Evolutionary conservation across 495 filamentous ascomycete species (phyloP), one percentile per base, ranked within the genome.

Genomic region (Hypoxylon lenormandii): DNA sequence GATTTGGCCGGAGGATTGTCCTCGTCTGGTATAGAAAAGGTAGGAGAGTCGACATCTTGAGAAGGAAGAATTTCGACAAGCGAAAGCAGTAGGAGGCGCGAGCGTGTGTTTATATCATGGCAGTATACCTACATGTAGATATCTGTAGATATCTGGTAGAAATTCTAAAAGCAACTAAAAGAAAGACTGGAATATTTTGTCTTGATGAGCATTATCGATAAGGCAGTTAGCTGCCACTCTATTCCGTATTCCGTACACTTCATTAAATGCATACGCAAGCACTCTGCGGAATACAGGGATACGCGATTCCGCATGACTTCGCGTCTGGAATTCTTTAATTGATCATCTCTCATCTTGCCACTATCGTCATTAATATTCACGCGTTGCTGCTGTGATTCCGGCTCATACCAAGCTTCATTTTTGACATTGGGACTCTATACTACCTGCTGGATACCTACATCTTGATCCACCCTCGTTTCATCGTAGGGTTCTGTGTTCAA

Each of bases 11-110:
- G 52, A 80, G 78, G 5, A 91, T 79, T 0, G 89, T 90, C 58
- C 80, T 80, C n/a, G 90, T 92, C 55, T 90, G 87, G 74, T 92
- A 92, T 6, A 93, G 83, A 49, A 92, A 91, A 0, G 89, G 86
- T 11, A 85, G 72, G 5, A 85, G 63, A 1, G 80, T 80, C 1
- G 77, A 76, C 15, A 45, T 45, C 7, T 19, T 42, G 12, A 42
- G 5, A 42, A 38, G 74, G 71, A 79, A 26, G 23, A 26, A 5
- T 26, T 2, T 26, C 2, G 23, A 5, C 5, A 26, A 5, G 23
- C 23, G 5, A 5, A 26, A 26, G 5, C 5, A 26, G 23, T 26
- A 26, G 23, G 23, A 2, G 5, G 23, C 23, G 23, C 23, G 23
- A 26, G 23, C 23, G 5, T 26, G 2, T 26, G 5, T 5, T 26